Conservation (phyloP, 805 yeast genomes). For the Lachancea dasiensis region DNA sequence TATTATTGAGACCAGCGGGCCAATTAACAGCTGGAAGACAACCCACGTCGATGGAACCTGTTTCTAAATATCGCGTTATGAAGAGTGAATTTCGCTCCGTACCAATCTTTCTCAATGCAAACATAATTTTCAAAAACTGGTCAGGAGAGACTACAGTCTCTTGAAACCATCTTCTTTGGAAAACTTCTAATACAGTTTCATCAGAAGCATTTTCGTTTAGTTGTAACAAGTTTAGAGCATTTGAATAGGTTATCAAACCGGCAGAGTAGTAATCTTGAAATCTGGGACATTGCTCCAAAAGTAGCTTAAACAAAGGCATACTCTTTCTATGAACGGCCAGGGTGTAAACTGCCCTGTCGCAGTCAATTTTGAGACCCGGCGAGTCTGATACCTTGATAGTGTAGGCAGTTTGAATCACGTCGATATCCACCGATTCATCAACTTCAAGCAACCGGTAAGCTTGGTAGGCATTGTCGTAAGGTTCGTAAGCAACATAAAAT, state of each 20-base stretch:
- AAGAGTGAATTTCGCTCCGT: constrained; percentile 47
- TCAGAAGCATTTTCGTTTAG: constrained; percentile 49
- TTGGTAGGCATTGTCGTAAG: constrained; percentile 35
- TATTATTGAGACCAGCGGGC: constrained; percentile 91
- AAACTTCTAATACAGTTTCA: constrained; percentile 34
- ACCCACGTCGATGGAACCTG: constrained; percentile 58
- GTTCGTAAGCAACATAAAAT: constrained; percentile 43
- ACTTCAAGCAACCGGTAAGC: constrained; percentile 51
- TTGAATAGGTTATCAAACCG: constrained; percentile 28
- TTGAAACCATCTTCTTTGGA: constrained; percentile 29
- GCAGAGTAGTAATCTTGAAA: constrained; percentile 23
- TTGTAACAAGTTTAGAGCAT: constrained; percentile 46
- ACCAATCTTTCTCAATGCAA: constrained; percentile 53
- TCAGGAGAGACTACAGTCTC: constrained; percentile 28
- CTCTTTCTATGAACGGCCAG: constrained; percentile 56
- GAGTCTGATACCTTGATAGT: constrained; percentile 56
- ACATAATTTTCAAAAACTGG: constrained; percentile 53
- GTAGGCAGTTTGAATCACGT: constrained; percentile 69
- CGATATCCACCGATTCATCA: constrained; percentile 53
- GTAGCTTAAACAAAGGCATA: constrained; percentile 47
- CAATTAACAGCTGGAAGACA: constrained; percentile 58
- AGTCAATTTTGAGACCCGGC: constrained; percentile 35
- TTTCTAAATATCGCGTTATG: constrained; percentile 48
- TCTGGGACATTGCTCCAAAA: constrained; percentile 36
- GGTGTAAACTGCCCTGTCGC: constrained; percentile 52